phyloP scores from a whole-genome alignment of 441 rosid species.

The Arabidopsis hybrid region DNA sequence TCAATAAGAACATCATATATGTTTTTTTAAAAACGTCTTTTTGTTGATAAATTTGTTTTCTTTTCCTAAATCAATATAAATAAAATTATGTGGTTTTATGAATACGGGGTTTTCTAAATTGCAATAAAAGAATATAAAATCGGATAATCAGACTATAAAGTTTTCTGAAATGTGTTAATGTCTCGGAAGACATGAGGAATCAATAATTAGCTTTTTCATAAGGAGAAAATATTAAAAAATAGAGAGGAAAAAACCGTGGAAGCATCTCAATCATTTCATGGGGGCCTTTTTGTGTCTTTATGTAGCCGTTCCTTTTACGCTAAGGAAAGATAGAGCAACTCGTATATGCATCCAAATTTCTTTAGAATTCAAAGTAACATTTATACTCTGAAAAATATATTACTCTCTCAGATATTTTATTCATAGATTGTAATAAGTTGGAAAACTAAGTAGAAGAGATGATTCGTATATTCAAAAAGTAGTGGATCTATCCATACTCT shows the following conservation, averaged over 20 bases:
- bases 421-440: neutral
- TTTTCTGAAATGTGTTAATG: conserved; percentile 8
- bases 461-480: conserved; percentile 16
- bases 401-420: conserved; percentile 15
- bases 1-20: conserved; percentile 10
- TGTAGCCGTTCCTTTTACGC: conserved; percentile 46
- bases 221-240: neutral
- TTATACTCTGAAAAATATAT: neutral
- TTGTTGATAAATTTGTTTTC: neutral
- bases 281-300: conserved; percentile 44
- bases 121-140: neutral
- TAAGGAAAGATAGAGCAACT: conserved; percentile 45
- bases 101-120: neutral
- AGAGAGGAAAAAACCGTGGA: conserved; percentile 25
- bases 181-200: conserved; percentile 29
- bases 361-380: conserved; percentile 18
- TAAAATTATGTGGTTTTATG: neutral
- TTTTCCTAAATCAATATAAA: neutral
- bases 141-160: conserved; percentile 11
- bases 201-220: conserved; percentile 15
- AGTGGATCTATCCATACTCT: conserved; percentile 5
- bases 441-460: conserved; percentile 5
- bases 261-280: conserved; percentile 46
- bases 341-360: conserved; percentile 45
- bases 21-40: neutral